Percentiles rank a stretch among this genome's conserved stretches.
Evolutionary conservation across 805 yeast species (phyloP).

Genomic region (Phaffomyces opuntiae): DNA sequence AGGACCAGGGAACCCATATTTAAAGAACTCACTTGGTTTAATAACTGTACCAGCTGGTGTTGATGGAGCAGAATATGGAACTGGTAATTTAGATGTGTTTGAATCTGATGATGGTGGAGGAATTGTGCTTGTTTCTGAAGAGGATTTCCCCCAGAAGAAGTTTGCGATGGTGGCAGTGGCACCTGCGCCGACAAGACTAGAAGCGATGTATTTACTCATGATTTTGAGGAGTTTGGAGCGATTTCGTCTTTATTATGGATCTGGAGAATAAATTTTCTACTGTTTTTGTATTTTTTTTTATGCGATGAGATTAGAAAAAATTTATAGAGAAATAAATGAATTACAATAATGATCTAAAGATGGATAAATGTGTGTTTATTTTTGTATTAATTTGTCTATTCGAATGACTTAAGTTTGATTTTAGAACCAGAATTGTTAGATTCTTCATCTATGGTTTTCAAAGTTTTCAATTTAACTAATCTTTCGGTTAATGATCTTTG

Average conservation of each 20-base stretch:
- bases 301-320: neutral
- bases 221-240: neutral
- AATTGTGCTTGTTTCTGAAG: constrained; percentile 5
- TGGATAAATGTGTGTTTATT: neutral
- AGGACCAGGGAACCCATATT: constrained; percentile 95
- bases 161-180: constrained; percentile 27
- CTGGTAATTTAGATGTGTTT: constrained; percentile 5
- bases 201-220: constrained; percentile 19
- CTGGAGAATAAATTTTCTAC: neutral
- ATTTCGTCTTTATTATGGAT: neutral
- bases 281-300: neutral
- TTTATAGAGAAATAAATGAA: neutral
- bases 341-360: too few species aligned
- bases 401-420: constrained; percentile 48
- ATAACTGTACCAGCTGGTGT: constrained; percentile 29
- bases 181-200: constrained; percentile 25
- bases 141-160: constrained; percentile 26
- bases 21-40: constrained; percentile 75
- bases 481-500: constrained; percentile 37
- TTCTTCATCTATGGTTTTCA: constrained; percentile 6
- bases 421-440: constrained; percentile 24
- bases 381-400: constrained; percentile 1
- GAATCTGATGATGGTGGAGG: neutral
- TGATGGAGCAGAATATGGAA: constrained; percentile 4
- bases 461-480: constrained; percentile 32